Conservation (phyloP, 2,329 filamentous ascomycete species). For the Grosmannia clavigera region DNA sequence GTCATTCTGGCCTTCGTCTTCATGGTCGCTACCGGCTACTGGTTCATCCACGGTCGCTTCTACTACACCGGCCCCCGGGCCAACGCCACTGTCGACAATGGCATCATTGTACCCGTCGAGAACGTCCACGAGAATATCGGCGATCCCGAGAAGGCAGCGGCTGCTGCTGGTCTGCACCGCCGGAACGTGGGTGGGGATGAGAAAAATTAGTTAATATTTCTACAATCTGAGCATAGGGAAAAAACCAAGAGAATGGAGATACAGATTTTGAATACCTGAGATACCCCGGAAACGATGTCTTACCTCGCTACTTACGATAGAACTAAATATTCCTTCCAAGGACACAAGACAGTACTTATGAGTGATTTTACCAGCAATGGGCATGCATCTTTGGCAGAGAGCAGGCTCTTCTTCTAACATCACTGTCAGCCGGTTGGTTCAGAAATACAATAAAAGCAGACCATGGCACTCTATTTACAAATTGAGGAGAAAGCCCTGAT, state of each 20-base stretch:
- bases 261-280: neutral
- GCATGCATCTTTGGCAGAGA: too few relatives aligned
- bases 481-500: neutral
- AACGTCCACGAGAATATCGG: neutral
- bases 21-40: conserved; percentile 29
- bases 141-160: conserved; percentile 7
- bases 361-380: neutral
- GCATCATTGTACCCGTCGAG: conserved; percentile 13
- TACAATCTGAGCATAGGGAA: neutral
- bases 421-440: too few relatives aligned
- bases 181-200: neutral
- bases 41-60: conserved; percentile 29
- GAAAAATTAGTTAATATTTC: neutral
- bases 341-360: neutral
- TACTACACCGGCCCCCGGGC: conserved; percentile 35
- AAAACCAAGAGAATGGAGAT: neutral
- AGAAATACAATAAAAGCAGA: too few relatives aligned
- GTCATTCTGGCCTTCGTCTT: conserved; percentile 35
- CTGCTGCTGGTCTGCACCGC: conserved; percentile 8
- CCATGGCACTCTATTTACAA: too few relatives aligned
- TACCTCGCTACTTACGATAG: neutral
- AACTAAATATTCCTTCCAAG: neutral
- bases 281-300: neutral
- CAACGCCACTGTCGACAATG: conserved; percentile 16
- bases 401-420: too few relatives aligned